These are phyloP conservation scores for Scedosporium minutisporum DNA, from an alignment of 2,329 filamentous ascomycete genomes.

Conservation along the genomic window DNA sequence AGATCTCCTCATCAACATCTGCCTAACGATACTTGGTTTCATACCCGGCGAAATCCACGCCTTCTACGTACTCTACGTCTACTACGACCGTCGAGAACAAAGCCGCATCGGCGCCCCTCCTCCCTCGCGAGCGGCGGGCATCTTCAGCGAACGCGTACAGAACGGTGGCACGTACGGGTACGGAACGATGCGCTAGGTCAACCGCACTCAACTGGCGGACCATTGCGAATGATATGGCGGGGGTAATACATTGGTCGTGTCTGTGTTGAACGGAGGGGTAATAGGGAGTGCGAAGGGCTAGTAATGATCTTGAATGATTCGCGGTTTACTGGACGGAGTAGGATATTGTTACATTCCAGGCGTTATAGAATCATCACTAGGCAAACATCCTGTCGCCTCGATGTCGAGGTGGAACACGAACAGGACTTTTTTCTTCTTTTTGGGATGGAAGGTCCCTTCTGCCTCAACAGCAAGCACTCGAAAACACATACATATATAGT, in stretches of 20 bases:
- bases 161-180: constrained; percentile 56
- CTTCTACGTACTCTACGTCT: constrained; percentile 76
- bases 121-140: constrained; percentile 50
- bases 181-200: constrained; percentile 33
- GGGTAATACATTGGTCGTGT: background rate
- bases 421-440: background rate
- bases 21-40: constrained; percentile 58
- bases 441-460: too few relatives aligned
- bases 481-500: background rate
- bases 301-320: too few relatives aligned
- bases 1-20: constrained; percentile 58
- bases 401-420: too few relatives aligned
- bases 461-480: background rate
- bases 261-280: too few relatives aligned
- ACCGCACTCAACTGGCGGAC: constrained; percentile 9
- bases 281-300: too few relatives aligned
- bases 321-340: too few relatives aligned
- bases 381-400: too few relatives aligned
- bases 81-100: constrained; percentile 64
- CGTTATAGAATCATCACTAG: too few relatives aligned
- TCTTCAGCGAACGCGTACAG: constrained; percentile 67
- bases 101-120: constrained; percentile 46
- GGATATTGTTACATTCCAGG: too few relatives aligned
- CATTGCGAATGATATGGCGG: background rate
- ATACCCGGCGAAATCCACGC: constrained; percentile 72